Conservation (phyloP, 768 basidiomycete species). For the Naganishia vishniacii region DNA sequence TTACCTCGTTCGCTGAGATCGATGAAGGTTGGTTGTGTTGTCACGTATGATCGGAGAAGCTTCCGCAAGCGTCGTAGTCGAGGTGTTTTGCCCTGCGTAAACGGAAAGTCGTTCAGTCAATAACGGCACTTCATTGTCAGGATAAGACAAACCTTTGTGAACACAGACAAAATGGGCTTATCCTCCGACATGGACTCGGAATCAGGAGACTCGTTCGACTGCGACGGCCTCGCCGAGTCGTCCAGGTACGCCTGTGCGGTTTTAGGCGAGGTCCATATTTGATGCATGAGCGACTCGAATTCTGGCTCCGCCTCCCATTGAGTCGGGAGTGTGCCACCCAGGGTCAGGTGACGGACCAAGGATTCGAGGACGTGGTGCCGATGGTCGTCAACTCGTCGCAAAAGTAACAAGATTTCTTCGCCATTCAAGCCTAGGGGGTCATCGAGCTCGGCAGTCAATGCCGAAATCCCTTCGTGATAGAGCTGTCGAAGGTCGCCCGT, state of each 20-base stretch:
- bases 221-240: neutral
- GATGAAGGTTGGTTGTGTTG: neutral
- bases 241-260: neutral
- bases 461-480: constrained; percentile 3
- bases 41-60: neutral
- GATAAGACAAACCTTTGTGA: constrained; percentile 1
- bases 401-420: neutral
- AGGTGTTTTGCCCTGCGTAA: neutral
- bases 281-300: neutral
- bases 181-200: no score
- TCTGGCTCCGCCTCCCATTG: neutral
- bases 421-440: neutral
- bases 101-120: no score
- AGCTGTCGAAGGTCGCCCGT: neutral
- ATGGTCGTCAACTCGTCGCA: neutral
- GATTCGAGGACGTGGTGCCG: neutral
- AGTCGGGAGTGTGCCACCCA: neutral
- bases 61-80: neutral
- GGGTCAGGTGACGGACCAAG: neutral
- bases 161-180: constrained; percentile 2
- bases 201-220: neutral
- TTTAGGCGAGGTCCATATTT: neutral
- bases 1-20: neutral
- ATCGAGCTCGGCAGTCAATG: neutral
- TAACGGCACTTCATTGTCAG: no score